A percentile compares a stretch with the other conserved stretches of the same genome.
These are phyloP conservation scores for Pseudozyma pruni DNA, from an alignment of 1,284 basidiomycete genomes.

Conservation along the genomic window DNA sequence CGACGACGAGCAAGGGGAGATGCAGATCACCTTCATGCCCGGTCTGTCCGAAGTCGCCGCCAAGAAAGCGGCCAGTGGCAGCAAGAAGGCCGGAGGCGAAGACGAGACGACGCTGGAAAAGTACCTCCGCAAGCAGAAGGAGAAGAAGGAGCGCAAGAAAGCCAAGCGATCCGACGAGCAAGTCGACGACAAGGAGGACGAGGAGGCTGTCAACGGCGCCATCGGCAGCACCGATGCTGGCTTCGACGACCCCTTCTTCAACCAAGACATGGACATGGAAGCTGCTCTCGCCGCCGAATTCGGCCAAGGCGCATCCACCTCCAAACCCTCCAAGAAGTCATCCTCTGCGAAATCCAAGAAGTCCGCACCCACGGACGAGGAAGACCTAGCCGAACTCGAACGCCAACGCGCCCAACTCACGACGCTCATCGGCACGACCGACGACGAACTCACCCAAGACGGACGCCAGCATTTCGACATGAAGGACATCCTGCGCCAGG, in stretches of 20 bases:
- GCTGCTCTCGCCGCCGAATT: conserved; percentile 68
- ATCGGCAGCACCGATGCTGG: conserved; percentile 25
- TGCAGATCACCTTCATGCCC: conserved; percentile 66
- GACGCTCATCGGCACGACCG: conserved; percentile 46
- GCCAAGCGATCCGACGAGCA: conserved; percentile 22
- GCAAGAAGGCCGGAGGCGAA: conserved; percentile 25
- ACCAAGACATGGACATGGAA: conserved; percentile 62
- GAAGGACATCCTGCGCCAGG: conserved; percentile 86
- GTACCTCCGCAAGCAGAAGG: conserved; percentile 65
- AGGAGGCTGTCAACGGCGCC: conserved; percentile 13
- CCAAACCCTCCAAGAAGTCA: conserved; percentile 21
- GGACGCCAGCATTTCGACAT: conserved; percentile 82
- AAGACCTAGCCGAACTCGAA: conserved; percentile 28
- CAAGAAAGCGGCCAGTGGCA: conserved; percentile 32
- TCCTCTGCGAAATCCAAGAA: conserved; percentile 20
- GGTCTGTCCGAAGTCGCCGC: conserved; percentile 59
- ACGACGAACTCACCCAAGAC: conserved; percentile 48
- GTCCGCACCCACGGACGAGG: neutral
- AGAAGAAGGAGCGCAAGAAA: conserved; percentile 63
- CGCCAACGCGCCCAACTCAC: conserved; percentile 36
- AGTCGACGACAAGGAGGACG: conserved; percentile 11
- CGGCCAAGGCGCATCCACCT: conserved; percentile 67
- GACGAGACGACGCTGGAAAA: conserved; percentile 67
- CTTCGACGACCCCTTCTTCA: conserved; percentile 74
- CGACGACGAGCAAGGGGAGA: conserved; percentile 49